Percentiles rank a stretch among this genome's conserved stretches.
These are phyloP conservation scores for Globisporangium parvum DNA, from an alignment of 352 stramenopile genomes.

Conservation along the genomic window DNA sequence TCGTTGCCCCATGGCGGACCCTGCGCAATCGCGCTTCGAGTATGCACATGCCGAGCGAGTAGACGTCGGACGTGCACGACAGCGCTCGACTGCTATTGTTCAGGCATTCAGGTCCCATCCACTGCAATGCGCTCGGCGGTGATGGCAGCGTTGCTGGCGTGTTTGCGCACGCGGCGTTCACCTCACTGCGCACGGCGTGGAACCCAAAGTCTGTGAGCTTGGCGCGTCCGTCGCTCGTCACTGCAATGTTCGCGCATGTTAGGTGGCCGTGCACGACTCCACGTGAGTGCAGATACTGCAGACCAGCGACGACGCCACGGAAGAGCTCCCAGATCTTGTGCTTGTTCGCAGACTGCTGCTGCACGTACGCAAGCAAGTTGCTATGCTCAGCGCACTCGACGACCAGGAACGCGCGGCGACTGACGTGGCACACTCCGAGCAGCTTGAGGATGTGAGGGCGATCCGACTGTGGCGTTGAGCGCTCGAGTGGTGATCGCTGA, in stretches of 20 bases:
- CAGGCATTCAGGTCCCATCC: constrained; percentile 9
- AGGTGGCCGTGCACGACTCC: constrained; percentile 6
- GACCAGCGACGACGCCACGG: neutral
- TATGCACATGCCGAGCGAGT: constrained; percentile 14
- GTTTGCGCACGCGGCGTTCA: neutral
- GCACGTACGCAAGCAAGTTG: constrained; percentile 4
- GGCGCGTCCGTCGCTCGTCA: constrained; percentile 3
- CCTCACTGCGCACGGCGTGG: constrained; percentile 1
- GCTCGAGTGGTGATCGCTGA: neutral
- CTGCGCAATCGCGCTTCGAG: constrained; percentile 8
- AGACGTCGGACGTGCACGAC: constrained; percentile 11
- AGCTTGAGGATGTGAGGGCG: constrained; percentile 5
- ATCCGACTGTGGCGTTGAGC: neutral
- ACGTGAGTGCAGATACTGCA: constrained; percentile 6
- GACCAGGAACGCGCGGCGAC: constrained; percentile 2
- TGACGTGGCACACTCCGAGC: constrained; percentile 6
- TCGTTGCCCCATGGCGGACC: constrained; percentile 2
- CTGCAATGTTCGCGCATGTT: constrained; percentile 3
- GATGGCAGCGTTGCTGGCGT: neutral
- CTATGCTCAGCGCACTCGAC: neutral
- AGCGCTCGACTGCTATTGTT: neutral
- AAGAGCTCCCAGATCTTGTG: neutral
- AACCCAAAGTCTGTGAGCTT: constrained; percentile 10
- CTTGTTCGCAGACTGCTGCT: neutral
- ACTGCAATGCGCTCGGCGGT: constrained; percentile 1